Evolutionary conservation across 495 filamentous ascomycete genomes (phyloP).

Genomic region (Talaromyces thailandensis): DNA sequence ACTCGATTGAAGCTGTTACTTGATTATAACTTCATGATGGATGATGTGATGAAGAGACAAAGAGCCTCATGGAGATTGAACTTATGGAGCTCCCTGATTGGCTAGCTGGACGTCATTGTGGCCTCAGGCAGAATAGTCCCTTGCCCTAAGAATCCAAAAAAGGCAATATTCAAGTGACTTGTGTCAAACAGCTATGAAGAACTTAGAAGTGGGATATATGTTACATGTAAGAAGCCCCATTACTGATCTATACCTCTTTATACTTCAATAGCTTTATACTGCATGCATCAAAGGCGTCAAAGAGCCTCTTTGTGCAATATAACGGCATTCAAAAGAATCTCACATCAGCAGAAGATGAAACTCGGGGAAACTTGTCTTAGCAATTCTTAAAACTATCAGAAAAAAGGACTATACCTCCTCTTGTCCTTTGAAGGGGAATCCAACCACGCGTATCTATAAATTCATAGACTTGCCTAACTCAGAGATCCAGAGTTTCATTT

Average conservation of each 20-base stretch:
- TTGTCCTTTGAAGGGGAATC: not conserved
- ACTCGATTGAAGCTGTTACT: not conserved
- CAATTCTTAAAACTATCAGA: not conserved
- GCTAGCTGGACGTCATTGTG: not conserved
- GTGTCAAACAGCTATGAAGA: not conserved
- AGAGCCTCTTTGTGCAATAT: not conserved
- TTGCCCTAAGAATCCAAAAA: not conserved
- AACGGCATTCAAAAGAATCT: not conserved
- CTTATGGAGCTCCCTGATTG: not conserved
- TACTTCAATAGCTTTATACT: not conserved
- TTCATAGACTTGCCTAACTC: not conserved
- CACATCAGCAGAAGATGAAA: not conserved
- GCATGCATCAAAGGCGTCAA: not conserved
- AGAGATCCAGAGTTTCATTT: not conserved
- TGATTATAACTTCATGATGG: not conserved
- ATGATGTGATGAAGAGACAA: not conserved
- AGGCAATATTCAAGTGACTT: not conserved
- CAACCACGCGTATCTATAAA: not conserved
- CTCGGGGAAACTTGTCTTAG: not conserved
- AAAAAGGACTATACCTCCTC: not conserved
- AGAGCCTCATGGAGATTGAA: not conserved
- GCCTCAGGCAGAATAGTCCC: conserved; percentile 7
- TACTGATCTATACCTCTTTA: not conserved
- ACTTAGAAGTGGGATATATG: not conserved
- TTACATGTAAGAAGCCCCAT: not conserved